These are phyloP conservation scores for Ilex asprella DNA, from an alignment of 257 asterid species.

Conservation along the genomic window DNA sequence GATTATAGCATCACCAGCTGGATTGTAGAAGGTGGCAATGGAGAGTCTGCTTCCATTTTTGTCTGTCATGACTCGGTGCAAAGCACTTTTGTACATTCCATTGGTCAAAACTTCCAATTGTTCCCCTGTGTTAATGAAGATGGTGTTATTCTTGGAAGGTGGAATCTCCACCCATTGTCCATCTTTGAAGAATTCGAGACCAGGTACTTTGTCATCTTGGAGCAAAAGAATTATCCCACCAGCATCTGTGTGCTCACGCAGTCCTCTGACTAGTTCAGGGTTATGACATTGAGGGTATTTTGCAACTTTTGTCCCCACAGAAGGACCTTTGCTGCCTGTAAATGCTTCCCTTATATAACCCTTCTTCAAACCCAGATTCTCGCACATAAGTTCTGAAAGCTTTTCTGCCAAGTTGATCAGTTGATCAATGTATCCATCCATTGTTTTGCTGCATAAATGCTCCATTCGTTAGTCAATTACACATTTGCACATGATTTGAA, in stretches of 20 bases:
- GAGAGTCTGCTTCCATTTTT: conserved; percentile 73
- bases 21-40: conserved; percentile 86
- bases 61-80: conserved; percentile 72
- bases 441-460: conserved; percentile 39
- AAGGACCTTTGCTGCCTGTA: conserved; percentile 55
- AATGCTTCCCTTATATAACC: conserved; percentile 53
- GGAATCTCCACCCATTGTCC: conserved; percentile 82
- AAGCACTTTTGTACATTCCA: conserved; percentile 65
- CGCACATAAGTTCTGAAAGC: conserved; percentile 65
- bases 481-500: conserved; percentile 3
- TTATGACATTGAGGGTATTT: conserved; percentile 65
- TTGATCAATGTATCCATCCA: conserved; percentile 66
- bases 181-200: conserved; percentile 76
- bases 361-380: conserved; percentile 65
- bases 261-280: conserved; percentile 71
- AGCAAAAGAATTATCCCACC: conserved; percentile 84
- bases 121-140: conserved; percentile 73
- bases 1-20: conserved; percentile 64
- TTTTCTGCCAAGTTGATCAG: conserved; percentile 58
- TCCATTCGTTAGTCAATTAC: conserved; percentile 7
- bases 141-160: conserved; percentile 64
- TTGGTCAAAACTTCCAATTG: conserved; percentile 74
- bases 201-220: conserved; percentile 85
- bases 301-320: conserved; percentile 79
- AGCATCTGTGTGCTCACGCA: conserved; percentile 89